Evolutionary conservation across 2,329 filamentous ascomycete species (phyloP).

Genomic region (Diaporthe aspalathi): DNA sequence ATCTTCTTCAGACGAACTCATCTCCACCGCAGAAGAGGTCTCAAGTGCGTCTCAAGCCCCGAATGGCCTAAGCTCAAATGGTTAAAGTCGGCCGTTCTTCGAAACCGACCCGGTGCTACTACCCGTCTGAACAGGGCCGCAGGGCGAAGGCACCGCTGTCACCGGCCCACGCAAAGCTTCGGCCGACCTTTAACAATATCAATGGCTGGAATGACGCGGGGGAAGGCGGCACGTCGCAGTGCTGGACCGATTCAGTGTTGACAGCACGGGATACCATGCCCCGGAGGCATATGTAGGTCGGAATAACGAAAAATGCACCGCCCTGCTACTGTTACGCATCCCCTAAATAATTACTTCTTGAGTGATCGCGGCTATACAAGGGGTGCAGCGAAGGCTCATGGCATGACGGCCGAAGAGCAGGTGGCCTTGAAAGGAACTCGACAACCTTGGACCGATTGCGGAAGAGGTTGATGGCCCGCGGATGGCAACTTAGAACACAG

Average conservation of each 20-base stretch:
- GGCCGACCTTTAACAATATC: constrained; percentile 9
- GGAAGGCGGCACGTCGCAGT: not conserved
- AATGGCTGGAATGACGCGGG: not conserved
- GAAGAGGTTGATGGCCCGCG: not conserved
- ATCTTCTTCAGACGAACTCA: constrained; percentile 28
- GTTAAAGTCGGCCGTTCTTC: constrained; percentile 17
- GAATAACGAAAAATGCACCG: too few relatives aligned
- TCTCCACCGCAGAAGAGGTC: constrained; percentile 26
- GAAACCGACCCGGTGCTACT: constrained; percentile 19
- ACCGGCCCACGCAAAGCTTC: constrained; percentile 1
- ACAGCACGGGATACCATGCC: not conserved
- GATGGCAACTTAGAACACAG: too few relatives aligned
- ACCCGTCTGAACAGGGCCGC: not conserved
- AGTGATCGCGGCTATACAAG: too few relatives aligned
- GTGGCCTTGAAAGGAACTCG: not conserved
- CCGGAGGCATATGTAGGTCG: too few relatives aligned
- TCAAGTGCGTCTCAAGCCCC: constrained; percentile 28
- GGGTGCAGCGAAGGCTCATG: too few relatives aligned
- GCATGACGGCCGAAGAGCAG: not conserved
- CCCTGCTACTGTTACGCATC: not conserved
- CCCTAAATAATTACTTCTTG: too few relatives aligned
- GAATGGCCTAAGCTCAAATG: constrained; percentile 24
- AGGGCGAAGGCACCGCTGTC: not conserved
- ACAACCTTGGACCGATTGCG: not conserved
- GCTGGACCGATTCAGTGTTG: constrained; percentile 6